Percentiles rank a stretch among this genome's conserved stretches.
phyloP scores from a whole-genome alignment of 352 stramenopile genomes.

The Pythium periplocum region DNA sequence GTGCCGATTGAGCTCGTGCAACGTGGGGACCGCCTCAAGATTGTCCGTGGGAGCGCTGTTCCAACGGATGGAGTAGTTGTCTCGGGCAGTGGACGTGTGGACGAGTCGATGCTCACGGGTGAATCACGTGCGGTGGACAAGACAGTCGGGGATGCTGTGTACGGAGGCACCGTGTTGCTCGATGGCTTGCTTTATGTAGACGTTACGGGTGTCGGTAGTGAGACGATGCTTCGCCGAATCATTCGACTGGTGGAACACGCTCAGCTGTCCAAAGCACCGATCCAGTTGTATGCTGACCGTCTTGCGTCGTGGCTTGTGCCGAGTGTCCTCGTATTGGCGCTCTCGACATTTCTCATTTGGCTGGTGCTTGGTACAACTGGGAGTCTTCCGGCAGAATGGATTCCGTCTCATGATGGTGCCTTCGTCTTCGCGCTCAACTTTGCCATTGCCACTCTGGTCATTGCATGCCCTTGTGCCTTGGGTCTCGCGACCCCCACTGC shows the following conservation, averaged over 20 bases:
- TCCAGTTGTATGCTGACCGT: constrained; percentile 15
- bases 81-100: neutral
- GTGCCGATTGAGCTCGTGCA: constrained; percentile 25
- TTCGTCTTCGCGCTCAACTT: neutral
- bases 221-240: constrained; percentile 17
- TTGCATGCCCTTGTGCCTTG: constrained; percentile 30
- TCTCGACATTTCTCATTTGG: neutral
- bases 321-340: constrained; percentile 9
- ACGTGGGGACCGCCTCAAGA: constrained; percentile 16
- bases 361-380: neutral
- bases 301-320: constrained; percentile 22
- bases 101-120: neutral
- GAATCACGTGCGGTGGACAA: neutral
- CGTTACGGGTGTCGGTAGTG: neutral
- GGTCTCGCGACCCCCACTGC: constrained; percentile 27
- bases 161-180: constrained; percentile 12
- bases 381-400: constrained; percentile 5
- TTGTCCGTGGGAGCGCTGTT: constrained; percentile 16
- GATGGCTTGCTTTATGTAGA: neutral
- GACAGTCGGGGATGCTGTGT: constrained; percentile 16
- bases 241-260: neutral
- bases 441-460: constrained; percentile 65
- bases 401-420: neutral
- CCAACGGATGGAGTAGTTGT: constrained; percentile 22
- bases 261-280: neutral